Base-by-base conservation (phyloP, 2,329 filamentous ascomycete species). In the Tolypocladium cylindrosporum region DNA sequence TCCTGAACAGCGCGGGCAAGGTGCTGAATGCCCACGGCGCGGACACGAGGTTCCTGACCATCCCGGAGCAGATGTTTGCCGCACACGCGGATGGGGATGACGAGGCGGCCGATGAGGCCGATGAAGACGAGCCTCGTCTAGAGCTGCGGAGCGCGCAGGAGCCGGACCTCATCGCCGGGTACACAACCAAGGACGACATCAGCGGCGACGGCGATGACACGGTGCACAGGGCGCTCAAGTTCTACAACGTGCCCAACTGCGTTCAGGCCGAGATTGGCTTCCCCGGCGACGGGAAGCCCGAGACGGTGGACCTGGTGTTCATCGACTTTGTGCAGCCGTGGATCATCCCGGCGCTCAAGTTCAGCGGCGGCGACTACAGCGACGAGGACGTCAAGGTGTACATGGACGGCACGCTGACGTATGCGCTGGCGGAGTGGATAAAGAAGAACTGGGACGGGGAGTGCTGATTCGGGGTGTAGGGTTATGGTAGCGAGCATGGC, bases 201-300 rank as follows among this genome's bases (percentile, higher is more conserved):
- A 91, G 92, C 54, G 74, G 74, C 4, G 90, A 96, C 63, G 94
- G 94, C 48, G 94, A 99, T 68, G 94, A 99, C 68, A 96, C 93
- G 0, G 71, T 95, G 1, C 94, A 97, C 70, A 77, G 83, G 19
- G 78, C 82, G 1, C 85, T 97, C 62, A 77, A 80, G 39, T 91
- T 89, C 69, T 93, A 92, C 72, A 71, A 75, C 2, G 83, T 93
- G 6, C 93, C 94, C 8, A 97, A 97, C 71, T 90, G 86, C 69
- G 83, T 99, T 58, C 88, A 93, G 69, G 77, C 87, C 1, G 74
- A 83, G 59, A 80, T 88, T 63, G 77, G 72, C 1, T 89, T 95
- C 65, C 80, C 86, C 1, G 65, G 72, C 11, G 74, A 71, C 7
- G 78, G 69, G 7, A 76, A 82, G 19, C 89, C 90, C 0, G 83